Evolutionary conservation across 768 basidiomycete genomes (phyloP).

Genomic region (Macrolepiota fuliginosa): DNA sequence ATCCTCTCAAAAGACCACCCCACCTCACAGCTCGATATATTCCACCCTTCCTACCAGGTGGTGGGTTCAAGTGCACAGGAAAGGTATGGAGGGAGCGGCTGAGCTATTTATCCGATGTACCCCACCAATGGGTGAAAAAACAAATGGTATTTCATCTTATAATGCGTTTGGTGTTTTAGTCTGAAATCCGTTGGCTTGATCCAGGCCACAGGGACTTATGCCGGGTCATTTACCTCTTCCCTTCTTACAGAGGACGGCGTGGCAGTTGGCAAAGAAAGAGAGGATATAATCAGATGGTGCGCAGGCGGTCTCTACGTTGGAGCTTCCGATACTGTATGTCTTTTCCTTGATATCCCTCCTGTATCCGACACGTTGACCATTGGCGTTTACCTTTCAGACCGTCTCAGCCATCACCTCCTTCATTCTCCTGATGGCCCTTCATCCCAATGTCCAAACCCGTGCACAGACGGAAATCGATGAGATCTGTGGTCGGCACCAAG

Average conservation of each 20-base stretch:
- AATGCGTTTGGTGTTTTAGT: too few species aligned
- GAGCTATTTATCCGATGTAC: slow-evolving; percentile 33
- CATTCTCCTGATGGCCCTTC: slow-evolving; percentile 45
- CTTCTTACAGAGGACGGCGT: slow-evolving; percentile 27
- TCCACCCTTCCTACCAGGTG: slow-evolving; percentile 50
- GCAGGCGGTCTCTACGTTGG: slow-evolving; percentile 51
- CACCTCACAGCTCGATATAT: slow-evolving; percentile 39
- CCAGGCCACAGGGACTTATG: slow-evolving; percentile 29
- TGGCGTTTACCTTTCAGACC: slow-evolving; percentile 29
- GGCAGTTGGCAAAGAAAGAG: slow-evolving; percentile 27
- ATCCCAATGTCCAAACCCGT: slow-evolving; percentile 38
- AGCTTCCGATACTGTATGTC: slow-evolving; percentile 39
- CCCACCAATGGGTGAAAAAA: slow-evolving; percentile 43
- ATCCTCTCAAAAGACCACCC: background rate
- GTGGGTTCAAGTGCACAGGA: slow-evolving; percentile 45
- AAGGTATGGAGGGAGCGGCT: slow-evolving; percentile 35
- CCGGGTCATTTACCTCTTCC: slow-evolving; percentile 44
- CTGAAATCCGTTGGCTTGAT: too few species aligned
- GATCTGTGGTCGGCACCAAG: slow-evolving; percentile 26
- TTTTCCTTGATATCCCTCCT: background rate
- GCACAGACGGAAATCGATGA: slow-evolving; percentile 42
- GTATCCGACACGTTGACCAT: background rate
- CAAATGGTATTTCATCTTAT: slow-evolving; percentile 33
- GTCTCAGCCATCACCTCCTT: slow-evolving; percentile 46
- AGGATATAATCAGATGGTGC: slow-evolving; percentile 47